Percentiles rank a stretch among this genome's conserved stretches.
These are phyloP conservation scores for Amanita subjunquillea DNA, from an alignment of 768 basidiomycete genomes.

Conservation along the genomic window DNA sequence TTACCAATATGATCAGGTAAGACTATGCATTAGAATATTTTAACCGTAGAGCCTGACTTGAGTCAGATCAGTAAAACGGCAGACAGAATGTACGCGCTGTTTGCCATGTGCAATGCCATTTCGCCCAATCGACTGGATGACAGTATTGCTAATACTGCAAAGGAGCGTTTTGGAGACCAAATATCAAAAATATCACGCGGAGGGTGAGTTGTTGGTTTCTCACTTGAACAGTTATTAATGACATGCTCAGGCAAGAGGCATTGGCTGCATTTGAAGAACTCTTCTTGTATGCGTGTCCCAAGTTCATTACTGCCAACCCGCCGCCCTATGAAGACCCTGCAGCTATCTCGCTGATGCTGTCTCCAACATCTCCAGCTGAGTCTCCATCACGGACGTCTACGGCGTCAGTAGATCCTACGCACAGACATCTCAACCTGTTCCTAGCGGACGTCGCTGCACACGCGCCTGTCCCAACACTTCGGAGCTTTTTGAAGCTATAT, in stretches of 20 bases:
- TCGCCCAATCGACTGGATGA: conserved; percentile 91
- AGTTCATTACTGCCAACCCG: conserved; percentile 91
- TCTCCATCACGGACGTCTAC: conserved; percentile 19
- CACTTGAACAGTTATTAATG: neutral
- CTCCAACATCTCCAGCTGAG: conserved; percentile 25
- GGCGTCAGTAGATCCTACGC: conserved; percentile 56
- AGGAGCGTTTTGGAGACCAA: conserved; percentile 92
- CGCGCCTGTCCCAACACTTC: conserved; percentile 70
- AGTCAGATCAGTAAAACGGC: conserved; percentile 90
- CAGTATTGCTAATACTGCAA: conserved; percentile 86
- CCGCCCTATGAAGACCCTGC: conserved; percentile 83
- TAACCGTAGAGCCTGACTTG: neutral
- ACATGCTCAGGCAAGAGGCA: conserved; percentile 47
- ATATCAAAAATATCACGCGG: conserved; percentile 78
- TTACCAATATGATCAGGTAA: conserved; percentile 92
- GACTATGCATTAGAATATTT: conserved; percentile 5
- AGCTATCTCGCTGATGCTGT: conserved; percentile 41
- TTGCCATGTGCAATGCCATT: conserved; percentile 87
- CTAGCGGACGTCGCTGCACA: conserved; percentile 71
- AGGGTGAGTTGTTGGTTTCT: conserved; percentile 27
- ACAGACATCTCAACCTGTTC: conserved; percentile 80
- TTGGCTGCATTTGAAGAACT: conserved; percentile 83
- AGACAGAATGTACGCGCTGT: conserved; percentile 94
- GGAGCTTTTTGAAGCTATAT: conserved; percentile 92
- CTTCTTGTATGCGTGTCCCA: conserved; percentile 90